Conservation (phyloP, 2,329 filamentous ascomycete species). For the Colletotrichum tamarilloi region DNA sequence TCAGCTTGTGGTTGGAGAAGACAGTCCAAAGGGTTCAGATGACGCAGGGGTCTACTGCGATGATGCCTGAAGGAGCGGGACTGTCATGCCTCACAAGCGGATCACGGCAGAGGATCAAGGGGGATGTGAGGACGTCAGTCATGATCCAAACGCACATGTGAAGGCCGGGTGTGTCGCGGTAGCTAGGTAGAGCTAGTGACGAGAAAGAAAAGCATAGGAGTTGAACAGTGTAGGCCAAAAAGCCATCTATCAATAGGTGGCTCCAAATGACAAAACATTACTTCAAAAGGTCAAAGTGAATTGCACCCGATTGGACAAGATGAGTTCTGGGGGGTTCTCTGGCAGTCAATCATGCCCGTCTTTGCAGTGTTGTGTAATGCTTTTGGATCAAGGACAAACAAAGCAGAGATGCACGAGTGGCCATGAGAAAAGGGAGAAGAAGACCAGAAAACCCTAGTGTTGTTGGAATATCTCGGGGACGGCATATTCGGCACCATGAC, state of each 20-base stretch:
- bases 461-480: neutral
- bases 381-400: neutral
- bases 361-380: neutral
- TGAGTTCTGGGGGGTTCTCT: neutral
- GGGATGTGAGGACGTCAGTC: slow-evolving; percentile 6
- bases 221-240: slow-evolving; percentile 24
- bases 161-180: slow-evolving; percentile 15
- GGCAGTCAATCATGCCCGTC: neutral
- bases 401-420: slow-evolving; percentile 10
- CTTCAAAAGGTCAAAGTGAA: neutral
- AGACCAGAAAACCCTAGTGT: slow-evolving; percentile 22
- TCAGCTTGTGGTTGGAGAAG: neutral
- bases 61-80: neutral
- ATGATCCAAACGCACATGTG: slow-evolving; percentile 27
- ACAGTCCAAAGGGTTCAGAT: neutral
- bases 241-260: slow-evolving; percentile 31
- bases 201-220: slow-evolving; percentile 16
- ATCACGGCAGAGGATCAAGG: slow-evolving; percentile 2
- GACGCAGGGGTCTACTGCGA: neutral
- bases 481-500: slow-evolving; percentile 4
- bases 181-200: slow-evolving; percentile 15
- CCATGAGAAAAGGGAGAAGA: slow-evolving; percentile 21
- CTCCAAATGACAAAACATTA: slow-evolving; percentile 34
- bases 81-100: neutral
- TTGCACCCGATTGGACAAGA: neutral